Evolutionary conservation across 2,329 filamentous ascomycete genomes (phyloP), one percentile per base, ranked within the genome.

Genomic region (Penicillium sp.): DNA sequence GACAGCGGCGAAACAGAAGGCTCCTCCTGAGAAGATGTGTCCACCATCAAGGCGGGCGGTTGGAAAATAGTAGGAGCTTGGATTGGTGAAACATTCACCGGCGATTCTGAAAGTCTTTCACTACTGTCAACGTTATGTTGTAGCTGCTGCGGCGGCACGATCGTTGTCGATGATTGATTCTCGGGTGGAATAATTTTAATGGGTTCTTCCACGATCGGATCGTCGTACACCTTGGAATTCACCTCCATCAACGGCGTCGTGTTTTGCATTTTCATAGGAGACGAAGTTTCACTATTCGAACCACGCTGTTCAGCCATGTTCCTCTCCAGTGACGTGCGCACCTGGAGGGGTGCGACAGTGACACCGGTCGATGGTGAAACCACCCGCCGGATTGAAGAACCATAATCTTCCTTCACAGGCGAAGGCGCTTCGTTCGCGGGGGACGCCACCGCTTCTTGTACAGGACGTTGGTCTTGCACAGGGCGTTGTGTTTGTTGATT

Each of bases 11-110:
- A 88, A 23, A 63, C 57, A 40, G 84, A 83, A 52, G 79, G 78
- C 59, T 82, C 85, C 55, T 88, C 86, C 65, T 88, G 85, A 61
- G 87, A 89, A 11, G 87, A 90, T 5, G 81, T 85, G 69, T 91
- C 88, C 21, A 82, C 81, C 63, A 88, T 82, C 35, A 93, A 81
- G 30, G 83, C 83, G 4, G 88, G 88, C 24, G 83, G 85, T 58
- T 80, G 69, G 30, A 67, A 56, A 59, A 68, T 64, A 45, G 64
- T 64, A 26, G 69, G 64, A 26, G 66, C 65, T 56, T 79, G 79
- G 28, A 81, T 69, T 1, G 84, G 84, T 18, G 86, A 87, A 3
- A 88, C 79, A 59, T 86, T 78, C 2, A 87, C 80, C 3, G 87
- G 88, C 3, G 88, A 91, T 68, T 90, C 87, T 6, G 85, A 85